Percentiles rank a stretch among this genome's conserved stretches.
Conservation (phyloP, 345 rosid genomes). For the Hibiscus tridactylites region DNA sequence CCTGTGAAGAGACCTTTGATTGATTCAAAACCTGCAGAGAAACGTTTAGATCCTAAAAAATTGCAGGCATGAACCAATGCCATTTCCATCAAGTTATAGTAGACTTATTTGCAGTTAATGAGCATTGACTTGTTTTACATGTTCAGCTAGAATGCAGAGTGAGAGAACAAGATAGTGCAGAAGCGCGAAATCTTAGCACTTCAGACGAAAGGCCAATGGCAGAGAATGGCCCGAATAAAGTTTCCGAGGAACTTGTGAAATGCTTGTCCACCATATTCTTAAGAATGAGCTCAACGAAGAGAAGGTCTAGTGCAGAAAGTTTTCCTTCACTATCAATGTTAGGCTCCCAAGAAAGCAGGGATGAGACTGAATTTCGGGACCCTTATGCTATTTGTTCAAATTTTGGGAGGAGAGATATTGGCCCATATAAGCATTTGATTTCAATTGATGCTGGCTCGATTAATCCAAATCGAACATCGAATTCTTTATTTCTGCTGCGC, state of each 20-base stretch:
- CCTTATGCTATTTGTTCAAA: constrained; percentile 50
- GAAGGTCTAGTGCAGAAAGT: constrained; percentile 21
- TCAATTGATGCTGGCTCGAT: constrained; percentile 44
- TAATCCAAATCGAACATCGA: constrained; percentile 39
- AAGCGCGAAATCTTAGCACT: constrained; percentile 20
- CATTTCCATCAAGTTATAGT: neutral
- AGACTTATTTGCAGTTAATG: constrained; percentile 6
- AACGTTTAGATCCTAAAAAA: constrained; percentile 35
- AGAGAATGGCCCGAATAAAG: constrained; percentile 43
- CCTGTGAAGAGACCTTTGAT: constrained; percentile 24
- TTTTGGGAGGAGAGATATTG: constrained; percentile 48
- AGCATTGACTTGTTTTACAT: constrained; percentile 4
- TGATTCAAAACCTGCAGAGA: constrained; percentile 29
- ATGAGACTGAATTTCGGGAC: constrained; percentile 30
- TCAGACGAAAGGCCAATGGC: constrained; percentile 18
- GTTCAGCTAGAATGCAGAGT: constrained; percentile 34
- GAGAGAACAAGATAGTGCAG: constrained; percentile 31
- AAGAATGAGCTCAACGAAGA: constrained; percentile 49
- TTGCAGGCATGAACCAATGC: constrained; percentile 26
- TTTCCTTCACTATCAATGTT: constrained; percentile 22
- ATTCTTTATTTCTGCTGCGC: constrained; percentile 47
- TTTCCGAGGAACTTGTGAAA: constrained; percentile 61
- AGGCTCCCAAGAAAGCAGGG: constrained; percentile 21
- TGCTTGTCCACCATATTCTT: constrained; percentile 53
- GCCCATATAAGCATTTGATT: constrained; percentile 50